Percentiles rank a stretch among this genome's conserved stretches.
phyloP scores from a whole-genome alignment of 805 yeast genomes.

The Scheffersomyces ergatensis region DNA sequence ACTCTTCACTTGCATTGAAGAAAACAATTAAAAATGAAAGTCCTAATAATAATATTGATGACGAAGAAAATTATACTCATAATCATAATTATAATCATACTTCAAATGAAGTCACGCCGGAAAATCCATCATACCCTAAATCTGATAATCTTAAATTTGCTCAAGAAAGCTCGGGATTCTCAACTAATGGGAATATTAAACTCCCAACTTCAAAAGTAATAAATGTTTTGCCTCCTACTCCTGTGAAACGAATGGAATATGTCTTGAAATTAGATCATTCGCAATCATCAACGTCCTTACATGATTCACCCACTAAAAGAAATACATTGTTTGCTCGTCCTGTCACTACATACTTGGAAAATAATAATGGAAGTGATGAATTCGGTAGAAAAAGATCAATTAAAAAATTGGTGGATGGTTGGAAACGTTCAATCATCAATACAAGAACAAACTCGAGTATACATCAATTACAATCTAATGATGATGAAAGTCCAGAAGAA shows the following conservation, averaged over 20 bases:
- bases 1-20: slow-evolving; percentile 38
- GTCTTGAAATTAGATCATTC: background rate
- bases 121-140: no score
- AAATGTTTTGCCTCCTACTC: slow-evolving; percentile 62
- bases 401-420: slow-evolving; percentile 38
- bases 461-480: background rate
- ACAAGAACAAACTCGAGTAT: background rate
- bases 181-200: slow-evolving; percentile 48
- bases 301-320: background rate
- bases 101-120: background rate
- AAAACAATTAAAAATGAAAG: slow-evolving; percentile 17
- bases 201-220: slow-evolving; percentile 48
- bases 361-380: slow-evolving; percentile 13
- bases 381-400: slow-evolving; percentile 31
- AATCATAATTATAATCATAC: background rate
- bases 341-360: background rate
- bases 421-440: slow-evolving; percentile 33
- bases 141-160: no score
- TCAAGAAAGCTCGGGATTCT: slow-evolving; percentile 33
- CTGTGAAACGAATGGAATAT: slow-evolving; percentile 58
- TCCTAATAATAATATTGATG: background rate
- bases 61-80: slow-evolving; percentile 3
- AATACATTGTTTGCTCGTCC: background rate
- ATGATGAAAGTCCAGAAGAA: background rate
- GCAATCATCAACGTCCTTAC: background rate